Evolutionary conservation across 176 grass and related monocot genomes (phyloP).

Genomic region (Eleusine coracana): DNA sequence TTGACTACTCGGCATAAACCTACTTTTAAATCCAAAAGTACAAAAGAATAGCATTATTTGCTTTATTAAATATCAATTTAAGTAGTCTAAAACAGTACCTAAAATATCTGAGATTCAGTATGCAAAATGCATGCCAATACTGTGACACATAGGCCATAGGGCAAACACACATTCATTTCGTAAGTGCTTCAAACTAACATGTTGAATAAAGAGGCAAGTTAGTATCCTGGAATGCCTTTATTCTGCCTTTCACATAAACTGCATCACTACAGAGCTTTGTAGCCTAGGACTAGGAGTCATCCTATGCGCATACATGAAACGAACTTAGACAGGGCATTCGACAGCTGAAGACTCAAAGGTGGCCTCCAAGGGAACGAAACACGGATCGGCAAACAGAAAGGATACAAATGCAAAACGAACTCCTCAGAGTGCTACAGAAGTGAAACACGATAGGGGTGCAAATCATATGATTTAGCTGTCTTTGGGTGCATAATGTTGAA

Average conservation of each 20-base stretch:
- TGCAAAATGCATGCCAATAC: not conserved
- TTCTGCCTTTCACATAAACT: not conserved
- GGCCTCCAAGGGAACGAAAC: not conserved
- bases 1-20: not conserved
- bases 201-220: too few species aligned
- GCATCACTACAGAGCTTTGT: not conserved
- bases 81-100: not conserved
- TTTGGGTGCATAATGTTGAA: too few species aligned
- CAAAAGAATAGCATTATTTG: not conserved
- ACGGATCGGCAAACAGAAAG: not conserved
- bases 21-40: conserved; percentile 2
- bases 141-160: not conserved
- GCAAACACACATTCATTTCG: too few species aligned
- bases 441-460: too few species aligned
- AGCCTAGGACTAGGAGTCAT: not conserved
- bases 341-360: not conserved
- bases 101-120: not conserved
- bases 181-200: too few species aligned
- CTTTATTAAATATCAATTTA: conserved; percentile 7
- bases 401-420: not conserved
- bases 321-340: not conserved
- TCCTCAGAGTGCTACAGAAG: not conserved
- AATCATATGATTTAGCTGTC: too few species aligned
- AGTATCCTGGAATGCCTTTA: not conserved
- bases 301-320: not conserved